Evolutionary conservation across 371 early-diverging fungal species (phyloP).

Genomic region (Coemansia sp.): DNA sequence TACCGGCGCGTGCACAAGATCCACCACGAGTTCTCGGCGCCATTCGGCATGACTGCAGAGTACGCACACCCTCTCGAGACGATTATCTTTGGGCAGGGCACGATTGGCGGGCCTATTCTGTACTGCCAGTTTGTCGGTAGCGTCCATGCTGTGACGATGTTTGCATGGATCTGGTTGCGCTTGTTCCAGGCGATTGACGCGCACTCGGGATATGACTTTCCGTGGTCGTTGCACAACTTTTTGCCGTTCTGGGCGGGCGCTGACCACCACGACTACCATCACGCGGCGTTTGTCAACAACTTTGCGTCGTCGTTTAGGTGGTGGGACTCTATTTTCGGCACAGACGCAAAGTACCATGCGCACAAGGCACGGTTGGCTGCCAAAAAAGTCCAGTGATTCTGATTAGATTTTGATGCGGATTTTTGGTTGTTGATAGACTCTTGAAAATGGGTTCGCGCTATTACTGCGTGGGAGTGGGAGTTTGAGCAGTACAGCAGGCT

Average conservation of each 20-base stretch:
- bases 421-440: too few relatives aligned
- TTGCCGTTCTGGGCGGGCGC: constrained; percentile 76
- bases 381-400: background rate
- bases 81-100: constrained; percentile 71
- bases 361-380: constrained; percentile 41
- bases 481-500: too few relatives aligned
- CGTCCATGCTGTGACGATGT: constrained; percentile 75
- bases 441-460: too few relatives aligned
- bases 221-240: constrained; percentile 78
- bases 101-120: constrained; percentile 70
- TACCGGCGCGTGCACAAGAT: constrained; percentile 90
- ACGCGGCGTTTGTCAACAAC: constrained; percentile 78
- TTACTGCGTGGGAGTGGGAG: too few relatives aligned
- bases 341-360: constrained; percentile 73
- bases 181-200: constrained; percentile 85
- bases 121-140: constrained; percentile 60
- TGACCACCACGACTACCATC: constrained; percentile 85
- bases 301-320: constrained; percentile 77
- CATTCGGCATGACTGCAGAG: constrained; percentile 85
- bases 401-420: background rate
- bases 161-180: constrained; percentile 75
- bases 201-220: constrained; percentile 94
- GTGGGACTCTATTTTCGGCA: constrained; percentile 82
- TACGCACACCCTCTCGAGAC: constrained; percentile 85
- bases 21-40: constrained; percentile 90